phyloP scores from a whole-genome alignment of 2,329 filamentous ascomycete species.

The Venturia asperata region DNA sequence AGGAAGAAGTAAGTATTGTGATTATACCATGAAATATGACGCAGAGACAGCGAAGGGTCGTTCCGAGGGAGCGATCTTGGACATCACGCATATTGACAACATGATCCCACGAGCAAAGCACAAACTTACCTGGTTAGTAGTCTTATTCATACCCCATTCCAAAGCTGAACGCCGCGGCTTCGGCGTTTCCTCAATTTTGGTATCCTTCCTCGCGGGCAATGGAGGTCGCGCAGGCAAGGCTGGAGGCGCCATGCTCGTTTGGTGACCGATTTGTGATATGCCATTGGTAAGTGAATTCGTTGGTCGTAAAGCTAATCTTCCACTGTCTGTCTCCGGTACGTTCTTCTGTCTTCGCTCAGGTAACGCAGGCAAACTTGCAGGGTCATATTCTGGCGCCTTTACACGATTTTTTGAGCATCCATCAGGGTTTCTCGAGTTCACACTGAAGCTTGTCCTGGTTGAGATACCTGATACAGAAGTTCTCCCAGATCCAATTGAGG shows the following conservation, averaged over 20 bases:
- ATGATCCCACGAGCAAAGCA: neutral
- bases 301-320: constrained; percentile 31
- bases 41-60: neutral
- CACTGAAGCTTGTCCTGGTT: constrained; percentile 38
- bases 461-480: constrained; percentile 16
- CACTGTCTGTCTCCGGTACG: constrained; percentile 36
- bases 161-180: constrained; percentile 40
- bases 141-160: constrained; percentile 39
- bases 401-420: constrained; percentile 33
- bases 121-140: constrained; percentile 22
- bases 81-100: neutral
- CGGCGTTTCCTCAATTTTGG: constrained; percentile 22
- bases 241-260: constrained; percentile 20
- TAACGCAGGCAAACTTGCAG: constrained; percentile 47
- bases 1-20: neutral
- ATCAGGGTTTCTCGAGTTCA: constrained; percentile 27
- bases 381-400: constrained; percentile 51
- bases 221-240: constrained; percentile 27
- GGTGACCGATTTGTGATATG: constrained; percentile 18
- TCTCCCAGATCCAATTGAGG: constrained; percentile 13
- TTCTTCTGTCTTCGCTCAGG: constrained; percentile 42
- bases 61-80: neutral
- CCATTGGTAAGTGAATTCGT: constrained; percentile 30
- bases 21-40: neutral
- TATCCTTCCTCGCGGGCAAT: constrained; percentile 25